Evolutionary conservation across 2,329 filamentous ascomycete species (phyloP).

Genomic region (Xylariales sp.): DNA sequence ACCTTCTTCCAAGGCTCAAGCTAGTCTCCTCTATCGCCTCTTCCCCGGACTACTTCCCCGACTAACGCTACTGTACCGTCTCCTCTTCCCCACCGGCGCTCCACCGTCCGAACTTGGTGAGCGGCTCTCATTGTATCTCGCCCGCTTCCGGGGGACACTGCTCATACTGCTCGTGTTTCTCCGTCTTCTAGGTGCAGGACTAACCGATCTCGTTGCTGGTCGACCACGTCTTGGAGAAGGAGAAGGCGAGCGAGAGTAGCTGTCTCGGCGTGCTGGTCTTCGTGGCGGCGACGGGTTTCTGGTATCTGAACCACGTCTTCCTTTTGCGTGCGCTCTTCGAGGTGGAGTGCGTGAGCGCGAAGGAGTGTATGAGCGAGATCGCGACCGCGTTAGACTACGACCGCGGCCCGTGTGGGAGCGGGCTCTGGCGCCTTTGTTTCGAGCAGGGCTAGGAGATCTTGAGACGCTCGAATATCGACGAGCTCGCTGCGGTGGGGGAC

Average conservation of each 20-base stretch:
- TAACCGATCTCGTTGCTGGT: slow-evolving; percentile 9
- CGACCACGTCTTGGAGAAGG: slow-evolving; percentile 9
- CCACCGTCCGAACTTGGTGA: slow-evolving; percentile 11
- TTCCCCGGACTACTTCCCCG: slow-evolving; percentile 3
- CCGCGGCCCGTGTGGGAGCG: slow-evolving; percentile 13
- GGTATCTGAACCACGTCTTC: slow-evolving; percentile 16
- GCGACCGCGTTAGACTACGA: slow-evolving; percentile 14
- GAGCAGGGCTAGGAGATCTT: slow-evolving; percentile 14
- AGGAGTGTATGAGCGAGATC: slow-evolving; percentile 12
- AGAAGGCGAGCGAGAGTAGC: slow-evolving; percentile 12
- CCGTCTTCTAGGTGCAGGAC: slow-evolving; percentile 4
- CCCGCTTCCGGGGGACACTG: slow-evolving; percentile 10
- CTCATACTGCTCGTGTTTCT: slow-evolving; percentile 12
- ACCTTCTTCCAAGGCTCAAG: too few species aligned
- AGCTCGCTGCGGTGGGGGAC: slow-evolving; percentile 15
- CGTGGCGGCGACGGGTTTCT: slow-evolving; percentile 14
- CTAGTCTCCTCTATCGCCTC: too few species aligned
- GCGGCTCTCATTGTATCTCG: slow-evolving; percentile 8
- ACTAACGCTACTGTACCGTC: slow-evolving; percentile 10
- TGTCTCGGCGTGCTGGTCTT: slow-evolving; percentile 6
- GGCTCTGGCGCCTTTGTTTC: slow-evolving; percentile 4
- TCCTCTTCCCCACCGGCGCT: slow-evolving; percentile 9
- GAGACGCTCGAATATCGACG: slow-evolving; percentile 17
- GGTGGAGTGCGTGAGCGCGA: slow-evolving; percentile 16
- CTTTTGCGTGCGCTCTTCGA: slow-evolving; percentile 14